Conservation (phyloP, 192 early-diverging fungal genomes). For the Gamsiella multidivaricata region DNA sequence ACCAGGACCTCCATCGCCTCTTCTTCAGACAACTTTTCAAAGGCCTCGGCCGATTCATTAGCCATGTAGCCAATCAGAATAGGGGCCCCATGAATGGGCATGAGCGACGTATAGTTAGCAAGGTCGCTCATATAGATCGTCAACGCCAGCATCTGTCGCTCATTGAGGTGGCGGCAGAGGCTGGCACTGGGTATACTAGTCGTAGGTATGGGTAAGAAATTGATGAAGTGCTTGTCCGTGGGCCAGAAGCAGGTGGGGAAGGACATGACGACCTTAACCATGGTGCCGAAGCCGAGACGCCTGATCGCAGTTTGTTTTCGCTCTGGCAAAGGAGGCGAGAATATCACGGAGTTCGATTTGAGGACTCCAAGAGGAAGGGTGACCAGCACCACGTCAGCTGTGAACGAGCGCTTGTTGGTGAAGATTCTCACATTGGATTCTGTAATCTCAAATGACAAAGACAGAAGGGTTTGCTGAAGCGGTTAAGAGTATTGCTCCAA, state of each 20-base stretch:
- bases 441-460: slow-evolving; percentile 8
- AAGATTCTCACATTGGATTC: slow-evolving; percentile 41
- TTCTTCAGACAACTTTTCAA: slow-evolving; percentile 41
- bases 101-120: slow-evolving; percentile 49
- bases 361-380: slow-evolving; percentile 62
- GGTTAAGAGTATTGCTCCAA: slow-evolving; percentile 44
- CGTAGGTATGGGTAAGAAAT: slow-evolving; percentile 45
- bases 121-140: slow-evolving; percentile 45
- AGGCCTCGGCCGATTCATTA: slow-evolving; percentile 41
- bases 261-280: slow-evolving; percentile 54
- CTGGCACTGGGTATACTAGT: slow-evolving; percentile 39
- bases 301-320: slow-evolving; percentile 46
- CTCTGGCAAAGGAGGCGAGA: slow-evolving; percentile 55
- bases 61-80: slow-evolving; percentile 49
- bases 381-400: slow-evolving; percentile 53
- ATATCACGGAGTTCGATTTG: slow-evolving; percentile 41
- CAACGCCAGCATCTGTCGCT: slow-evolving; percentile 41
- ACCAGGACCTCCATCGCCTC: slow-evolving; percentile 44
- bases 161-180: slow-evolving; percentile 41
- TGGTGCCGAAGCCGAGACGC: slow-evolving; percentile 56
- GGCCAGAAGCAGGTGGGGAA: slow-evolving; percentile 54
- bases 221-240: slow-evolving; percentile 45
- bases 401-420: slow-evolving; percentile 42
- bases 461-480: slow-evolving; percentile 28
- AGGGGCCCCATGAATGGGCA: slow-evolving; percentile 41